Evolutionary conservation across 2,329 filamentous ascomycete genomes (phyloP), one percentile per base, ranked within the genome.

Genomic region (Colletotrichum coccodes): DNA sequence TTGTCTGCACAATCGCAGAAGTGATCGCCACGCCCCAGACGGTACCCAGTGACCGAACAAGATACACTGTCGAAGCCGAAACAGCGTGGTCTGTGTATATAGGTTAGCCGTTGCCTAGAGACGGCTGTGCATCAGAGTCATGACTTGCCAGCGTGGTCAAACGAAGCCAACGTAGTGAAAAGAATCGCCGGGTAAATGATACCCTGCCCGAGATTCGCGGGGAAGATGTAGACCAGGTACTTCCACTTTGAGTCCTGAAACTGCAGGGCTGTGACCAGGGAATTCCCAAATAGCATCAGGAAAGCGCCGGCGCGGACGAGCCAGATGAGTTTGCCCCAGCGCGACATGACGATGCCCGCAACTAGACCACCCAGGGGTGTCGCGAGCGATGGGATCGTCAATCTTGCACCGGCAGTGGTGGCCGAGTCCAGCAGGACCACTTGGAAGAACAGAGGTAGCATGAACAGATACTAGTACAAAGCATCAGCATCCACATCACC

Each of bases 391-490:
- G 91, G 88, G 1, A 90, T 86, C 0, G 89, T 86, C 7, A 93
- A 85, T 1, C 90, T 86, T 6, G 89, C 84, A 1, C 91, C 91
- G 0, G 91, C 91, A 16, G 84, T 83, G 0, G 90, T 89, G 0
- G 91, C 87, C 0, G 88, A 88, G 68, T 92, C 90, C 2, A 88
- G 79, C 3, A 91, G 83, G 7, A 92, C 89, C 0, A 88, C 88
- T 72, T 92, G 90, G 75, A 92, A 93, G 79, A 91, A 93, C 6
- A 93, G 80, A 0, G 91, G 91, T 0, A 91, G 84, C 74, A 91
- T 91, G 79, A 93, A 93, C 18, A 92, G 81, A 71, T 92, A 88
- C 84, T 87, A 49, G 12, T 14, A 3, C 14, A 6, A 23, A 14
- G 6, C 28, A 42, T 57, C 2, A 42, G 32, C 6, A 36, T n/a